These are phyloP conservation scores for Xylaria digitata DNA, from an alignment of 2,329 filamentous ascomycete genomes.

Conservation along the genomic window DNA sequence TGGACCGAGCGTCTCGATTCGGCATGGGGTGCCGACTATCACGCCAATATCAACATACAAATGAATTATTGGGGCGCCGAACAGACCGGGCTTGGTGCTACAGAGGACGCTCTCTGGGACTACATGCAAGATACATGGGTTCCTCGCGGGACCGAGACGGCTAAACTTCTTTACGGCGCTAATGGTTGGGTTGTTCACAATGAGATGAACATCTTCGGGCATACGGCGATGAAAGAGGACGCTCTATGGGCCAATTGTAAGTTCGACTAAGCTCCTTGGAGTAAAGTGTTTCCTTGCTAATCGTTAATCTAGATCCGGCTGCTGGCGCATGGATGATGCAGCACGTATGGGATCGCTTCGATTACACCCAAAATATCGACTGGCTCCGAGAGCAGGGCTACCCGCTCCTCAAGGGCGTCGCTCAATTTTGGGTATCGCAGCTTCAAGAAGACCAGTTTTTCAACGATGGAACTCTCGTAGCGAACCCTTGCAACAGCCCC, in stretches of 20 bases:
- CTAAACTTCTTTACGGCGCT: slow-evolving; percentile 63
- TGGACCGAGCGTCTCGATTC: slow-evolving; percentile 60
- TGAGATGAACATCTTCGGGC: slow-evolving; percentile 69
- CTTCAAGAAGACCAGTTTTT: slow-evolving; percentile 62
- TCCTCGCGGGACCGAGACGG: slow-evolving; percentile 64
- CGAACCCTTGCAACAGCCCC: slow-evolving; percentile 69
- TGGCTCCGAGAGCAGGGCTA: slow-evolving; percentile 63
- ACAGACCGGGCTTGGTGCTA: slow-evolving; percentile 60
- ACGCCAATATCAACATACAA: slow-evolving; percentile 69
- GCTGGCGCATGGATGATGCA: slow-evolving; percentile 70
- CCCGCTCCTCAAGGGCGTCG: slow-evolving; percentile 63
- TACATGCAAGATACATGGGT: slow-evolving; percentile 66
- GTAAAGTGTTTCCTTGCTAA: slow-evolving; percentile 3
- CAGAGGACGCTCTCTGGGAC: slow-evolving; percentile 61
- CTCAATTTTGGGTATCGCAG: slow-evolving; percentile 67
- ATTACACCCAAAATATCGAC: slow-evolving; percentile 60
- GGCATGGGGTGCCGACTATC: slow-evolving; percentile 67
- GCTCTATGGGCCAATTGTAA: slow-evolving; percentile 50
- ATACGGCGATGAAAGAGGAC: slow-evolving; percentile 57
- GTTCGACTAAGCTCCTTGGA: neutral
- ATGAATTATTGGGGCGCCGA: slow-evolving; percentile 71
- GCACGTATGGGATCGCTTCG: slow-evolving; percentile 68
- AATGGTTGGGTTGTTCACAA: slow-evolving; percentile 67
- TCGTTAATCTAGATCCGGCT: slow-evolving; percentile 51
- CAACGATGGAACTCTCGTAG: slow-evolving; percentile 64